Evolutionary conservation across 1,284 basidiomycete species (phyloP).

Genomic region (Ustilago vetiveriae): DNA sequence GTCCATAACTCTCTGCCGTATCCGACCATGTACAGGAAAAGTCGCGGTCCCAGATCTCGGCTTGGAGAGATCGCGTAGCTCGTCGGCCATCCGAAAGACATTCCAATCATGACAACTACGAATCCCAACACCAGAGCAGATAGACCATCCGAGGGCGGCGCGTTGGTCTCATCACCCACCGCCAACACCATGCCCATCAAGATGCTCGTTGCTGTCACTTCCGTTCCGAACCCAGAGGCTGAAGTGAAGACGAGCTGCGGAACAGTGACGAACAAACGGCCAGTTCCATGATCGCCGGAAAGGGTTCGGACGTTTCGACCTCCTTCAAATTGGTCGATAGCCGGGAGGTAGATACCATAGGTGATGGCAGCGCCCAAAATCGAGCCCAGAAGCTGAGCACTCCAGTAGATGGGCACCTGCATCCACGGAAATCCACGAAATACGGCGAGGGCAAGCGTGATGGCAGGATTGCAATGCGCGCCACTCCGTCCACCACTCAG

Average conservation of each 20-base stretch:
- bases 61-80: conserved; percentile 75
- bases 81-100: conserved; percentile 73
- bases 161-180: conserved; percentile 67
- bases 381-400: conserved; percentile 78
- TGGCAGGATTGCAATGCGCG: conserved; percentile 49
- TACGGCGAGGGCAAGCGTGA: conserved; percentile 75
- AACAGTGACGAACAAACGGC: conserved; percentile 78
- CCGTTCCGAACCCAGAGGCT: conserved; percentile 37
- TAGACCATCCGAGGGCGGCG: conserved; percentile 71
- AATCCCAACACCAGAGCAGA: conserved; percentile 73
- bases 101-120: conserved; percentile 72
- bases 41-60: conserved; percentile 74
- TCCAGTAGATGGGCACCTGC: conserved; percentile 79
- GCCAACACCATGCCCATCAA: conserved; percentile 50
- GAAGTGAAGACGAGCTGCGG: conserved; percentile 61
- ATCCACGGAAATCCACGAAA: conserved; percentile 80
- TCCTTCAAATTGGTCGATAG: conserved; percentile 78
- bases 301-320: conserved; percentile 75
- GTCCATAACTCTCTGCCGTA: conserved; percentile 71
- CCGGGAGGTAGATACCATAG: conserved; percentile 80
- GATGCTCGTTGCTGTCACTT: conserved; percentile 53
- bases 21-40: conserved; percentile 74
- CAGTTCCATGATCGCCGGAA: conserved; percentile 70
- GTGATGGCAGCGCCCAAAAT: conserved; percentile 76
- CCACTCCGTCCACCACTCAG: conserved; percentile 55